Conservation (phyloP, 768 basidiomycete genomes). For the Lactarius evosmus region DNA sequence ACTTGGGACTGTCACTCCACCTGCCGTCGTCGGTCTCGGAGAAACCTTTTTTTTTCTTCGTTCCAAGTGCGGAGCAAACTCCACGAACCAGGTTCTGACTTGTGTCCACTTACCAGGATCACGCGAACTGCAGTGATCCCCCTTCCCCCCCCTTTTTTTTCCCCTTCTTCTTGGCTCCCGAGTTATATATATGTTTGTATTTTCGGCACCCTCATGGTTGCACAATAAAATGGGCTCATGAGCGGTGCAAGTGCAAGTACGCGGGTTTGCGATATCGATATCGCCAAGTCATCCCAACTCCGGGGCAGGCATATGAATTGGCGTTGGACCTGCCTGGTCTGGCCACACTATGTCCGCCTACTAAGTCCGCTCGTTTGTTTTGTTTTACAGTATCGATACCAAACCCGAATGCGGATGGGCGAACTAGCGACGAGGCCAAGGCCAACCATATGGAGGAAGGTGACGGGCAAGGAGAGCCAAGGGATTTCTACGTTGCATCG, state of each 20-base stretch:
- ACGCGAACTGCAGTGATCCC: neutral
- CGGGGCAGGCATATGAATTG: neutral
- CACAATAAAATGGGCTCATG: neutral
- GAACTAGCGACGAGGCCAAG: too few relatives aligned
- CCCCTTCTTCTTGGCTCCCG: neutral
- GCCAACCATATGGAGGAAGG: neutral
- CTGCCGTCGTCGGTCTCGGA: neutral
- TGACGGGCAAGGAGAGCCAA: neutral
- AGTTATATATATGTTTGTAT: neutral
- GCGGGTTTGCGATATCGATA: neutral
- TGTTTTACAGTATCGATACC: neutral
- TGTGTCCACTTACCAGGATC: neutral
- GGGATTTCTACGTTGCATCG: neutral
- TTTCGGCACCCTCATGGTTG: neutral
- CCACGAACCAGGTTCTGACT: neutral
- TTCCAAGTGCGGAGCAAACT: neutral
- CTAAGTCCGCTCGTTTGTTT: neutral
- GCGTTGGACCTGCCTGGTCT: neutral
- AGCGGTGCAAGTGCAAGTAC: neutral
- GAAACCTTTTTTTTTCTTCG: neutral
- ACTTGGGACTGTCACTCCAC: neutral
- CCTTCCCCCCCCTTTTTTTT: neutral
- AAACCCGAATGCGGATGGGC: neutral
- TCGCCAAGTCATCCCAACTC: neutral
- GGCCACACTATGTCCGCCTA: neutral